phyloP scores from a whole-genome alignment of 139 green algal genomes.

The Coelastrella sp. region DNA sequence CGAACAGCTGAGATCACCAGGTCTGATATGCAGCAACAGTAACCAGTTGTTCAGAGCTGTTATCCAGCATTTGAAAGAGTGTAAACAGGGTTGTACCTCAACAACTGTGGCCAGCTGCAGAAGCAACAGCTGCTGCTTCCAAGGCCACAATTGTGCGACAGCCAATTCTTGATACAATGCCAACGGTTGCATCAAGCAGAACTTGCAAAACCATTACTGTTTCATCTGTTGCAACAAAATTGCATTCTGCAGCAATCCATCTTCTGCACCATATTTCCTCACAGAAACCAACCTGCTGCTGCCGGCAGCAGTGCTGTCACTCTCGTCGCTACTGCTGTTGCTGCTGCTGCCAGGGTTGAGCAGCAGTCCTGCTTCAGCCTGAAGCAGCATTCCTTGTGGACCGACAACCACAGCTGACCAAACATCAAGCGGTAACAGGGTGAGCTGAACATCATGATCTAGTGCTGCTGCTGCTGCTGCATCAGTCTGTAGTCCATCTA shows the following conservation, averaged over 20 bases:
- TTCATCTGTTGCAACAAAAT: neutral
- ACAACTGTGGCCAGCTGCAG: no score
- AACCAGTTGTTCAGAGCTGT: no score
- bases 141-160: no score
- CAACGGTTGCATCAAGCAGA: neutral
- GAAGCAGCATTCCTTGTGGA: neutral
- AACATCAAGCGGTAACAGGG: neutral
- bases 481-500: neutral
- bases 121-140: no score
- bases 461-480: neutral
- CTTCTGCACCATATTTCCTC: neutral
- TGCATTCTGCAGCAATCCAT: neutral
- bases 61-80: no score
- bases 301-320: neutral
- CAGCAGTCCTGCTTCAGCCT: conserved; percentile 10
- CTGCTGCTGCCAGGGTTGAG: neutral
- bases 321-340: neutral
- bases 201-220: neutral
- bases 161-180: no score
- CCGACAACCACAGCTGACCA: neutral
- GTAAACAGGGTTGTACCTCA: no score
- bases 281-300: neutral
- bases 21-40: no score
- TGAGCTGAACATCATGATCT: neutral
- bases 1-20: no score